Percentiles rank a stretch among this genome's conserved stretches.
Conservation (phyloP, 2,329 filamentous ascomycete species). For the Apiospora malaysiana region DNA sequence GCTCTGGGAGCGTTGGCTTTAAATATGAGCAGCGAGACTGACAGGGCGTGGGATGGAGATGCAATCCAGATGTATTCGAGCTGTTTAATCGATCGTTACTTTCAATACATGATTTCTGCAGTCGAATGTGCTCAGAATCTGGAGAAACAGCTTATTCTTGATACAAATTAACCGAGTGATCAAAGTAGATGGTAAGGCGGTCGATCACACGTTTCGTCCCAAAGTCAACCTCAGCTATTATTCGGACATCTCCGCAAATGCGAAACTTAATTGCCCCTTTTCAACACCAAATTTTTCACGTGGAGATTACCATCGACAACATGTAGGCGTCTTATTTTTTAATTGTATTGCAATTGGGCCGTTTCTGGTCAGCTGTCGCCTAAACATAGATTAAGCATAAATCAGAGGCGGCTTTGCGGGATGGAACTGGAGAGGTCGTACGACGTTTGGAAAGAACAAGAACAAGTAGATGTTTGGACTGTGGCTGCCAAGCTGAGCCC, state of each 20-base stretch:
- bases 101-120: no score
- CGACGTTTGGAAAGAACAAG: not conserved
- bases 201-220: not conserved
- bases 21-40: not conserved
- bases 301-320: not conserved
- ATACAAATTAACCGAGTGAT: not conserved
- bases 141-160: not conserved
- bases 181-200: not conserved
- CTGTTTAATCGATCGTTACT: no score
- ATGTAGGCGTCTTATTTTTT: no score
- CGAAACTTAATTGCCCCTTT: not conserved
- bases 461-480: not conserved
- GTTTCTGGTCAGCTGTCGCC: not conserved
- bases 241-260: not conserved
- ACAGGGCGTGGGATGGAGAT: no score
- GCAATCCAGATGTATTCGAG: no score
- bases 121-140: no score
- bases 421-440: not conserved
- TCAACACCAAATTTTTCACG: not conserved
- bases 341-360: not conserved
- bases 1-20: not conserved
- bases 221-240: not conserved
- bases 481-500: not conserved
- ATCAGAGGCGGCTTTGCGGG: not conserved
- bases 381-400: not conserved